Evolutionary conservation across 2,329 filamentous ascomycete genomes (phyloP), one percentile per base, ranked within the genome.

Genomic region (Fusarium musae): DNA sequence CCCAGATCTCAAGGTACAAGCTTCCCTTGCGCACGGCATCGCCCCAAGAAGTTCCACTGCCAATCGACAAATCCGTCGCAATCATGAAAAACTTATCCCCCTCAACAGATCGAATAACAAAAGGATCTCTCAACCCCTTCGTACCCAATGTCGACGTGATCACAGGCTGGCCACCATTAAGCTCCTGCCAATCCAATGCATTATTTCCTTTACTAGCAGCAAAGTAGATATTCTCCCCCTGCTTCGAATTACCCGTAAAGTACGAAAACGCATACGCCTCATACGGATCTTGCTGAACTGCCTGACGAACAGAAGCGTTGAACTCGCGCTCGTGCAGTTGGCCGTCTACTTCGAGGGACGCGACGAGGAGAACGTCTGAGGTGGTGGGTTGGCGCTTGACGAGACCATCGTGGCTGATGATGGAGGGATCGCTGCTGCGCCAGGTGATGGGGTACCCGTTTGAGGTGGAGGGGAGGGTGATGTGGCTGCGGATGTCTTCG

Each of bases 41-140:
- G 16, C 79, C 82, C 86, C 87, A 89, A 0, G 85, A 85, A 0
- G 87, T 88, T 3, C 87, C 87, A 11, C 85, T 86, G 2, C 87
- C 87, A 57, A 88, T 88, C 2, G 86, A 87, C 0, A 89, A 79
- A 59, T 88, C 86, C 0, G 87, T 89, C 0, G 86, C 86, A 23
- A 89, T 81, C 19, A 89, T 74, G 56, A 82, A 89, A 65, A 88
- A 88, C 8, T 80, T 87, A n/a, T 83, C 82, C 0, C 86, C 86
- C 32, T 88, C 86, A 1, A 77, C 81, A 1, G 86, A 86, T 17
- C 86, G 83, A 28, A 89, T 87, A 49, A 89, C 78, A 65, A 88
- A 88, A 2, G 87, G 87, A 66, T 89, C 87, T 19, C 87, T 82
- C 9, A 88, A 75, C 5, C 87, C 87, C 30, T 79, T 83, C 0